These are phyloP conservation scores for Chaetomium tenue DNA, from an alignment of 495 filamentous ascomycete genomes.

Conservation along the genomic window DNA sequence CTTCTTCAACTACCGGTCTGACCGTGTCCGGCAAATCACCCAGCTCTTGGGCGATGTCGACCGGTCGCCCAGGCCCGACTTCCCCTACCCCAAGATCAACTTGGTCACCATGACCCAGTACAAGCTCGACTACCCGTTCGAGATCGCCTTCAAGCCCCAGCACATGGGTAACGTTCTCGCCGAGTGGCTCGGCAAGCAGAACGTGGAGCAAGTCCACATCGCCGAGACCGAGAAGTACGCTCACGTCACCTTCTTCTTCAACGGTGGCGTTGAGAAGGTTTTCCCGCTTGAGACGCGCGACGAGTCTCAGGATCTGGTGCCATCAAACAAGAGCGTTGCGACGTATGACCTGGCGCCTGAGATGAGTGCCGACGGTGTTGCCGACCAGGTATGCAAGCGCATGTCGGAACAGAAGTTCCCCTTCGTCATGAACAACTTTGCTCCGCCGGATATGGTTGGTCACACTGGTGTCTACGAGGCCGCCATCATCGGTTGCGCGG, in stretches of 20 bases:
- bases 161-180: slow-evolving; percentile 95
- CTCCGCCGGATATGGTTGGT: slow-evolving; percentile 98
- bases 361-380: slow-evolving; percentile 90
- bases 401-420: slow-evolving; percentile 78
- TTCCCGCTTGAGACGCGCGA: slow-evolving; percentile 84
- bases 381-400: slow-evolving; percentile 79
- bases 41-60: slow-evolving; percentile 91
- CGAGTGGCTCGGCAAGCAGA: slow-evolving; percentile 88
- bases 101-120: slow-evolving; percentile 99
- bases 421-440: slow-evolving; percentile 99
- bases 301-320: slow-evolving; percentile 57
- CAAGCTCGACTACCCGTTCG: slow-evolving; percentile 92
- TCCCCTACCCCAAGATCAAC: slow-evolving; percentile 90
- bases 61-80: slow-evolving; percentile 83
- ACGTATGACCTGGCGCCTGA: slow-evolving; percentile 96
- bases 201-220: slow-evolving; percentile 86
- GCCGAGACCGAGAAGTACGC: slow-evolving; percentile 99
- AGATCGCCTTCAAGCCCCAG: slow-evolving; percentile 90
- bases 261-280: slow-evolving; percentile 95
- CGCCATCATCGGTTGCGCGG: slow-evolving; percentile 78
- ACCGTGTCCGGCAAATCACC: slow-evolving; percentile 94
- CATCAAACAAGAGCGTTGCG: slow-evolving; percentile 72
- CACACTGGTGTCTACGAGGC: slow-evolving; percentile 97
- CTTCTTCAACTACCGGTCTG: slow-evolving; percentile 99
- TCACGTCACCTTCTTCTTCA: slow-evolving; percentile 99